Base-by-base conservation (phyloP, 2,329 filamentous ascomycete species). In the Penicillium sp. region DNA sequence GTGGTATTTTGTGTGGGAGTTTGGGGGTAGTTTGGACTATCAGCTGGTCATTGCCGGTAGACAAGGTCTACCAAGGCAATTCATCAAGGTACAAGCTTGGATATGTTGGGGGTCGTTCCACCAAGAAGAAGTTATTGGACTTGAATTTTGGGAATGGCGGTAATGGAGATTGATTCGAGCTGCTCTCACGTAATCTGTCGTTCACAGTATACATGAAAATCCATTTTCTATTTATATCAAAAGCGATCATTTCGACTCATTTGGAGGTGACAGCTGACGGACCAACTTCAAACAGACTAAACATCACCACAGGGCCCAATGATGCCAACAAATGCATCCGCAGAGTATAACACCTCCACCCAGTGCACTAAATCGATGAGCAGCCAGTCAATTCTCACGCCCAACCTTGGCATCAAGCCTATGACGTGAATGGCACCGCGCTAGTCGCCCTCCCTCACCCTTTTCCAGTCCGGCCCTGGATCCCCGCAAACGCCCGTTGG, bases 401-500 rank as follows among this genome's bases (percentile, higher is more conserved):
- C 55, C 26, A 43, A 42, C 26, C 35, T 28, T 45, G 55, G 40
- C 48, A 38, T 25, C 33, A 55, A 30, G 37, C 46, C 33, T 28
- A 64, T 69, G 67, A 68, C 66, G 66, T 66, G 49, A 59, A 30
- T 19, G 45, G 38, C 38, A 45, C 28, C 16, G n/a, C 42, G 42
- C 40, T 37, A 48, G 28, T 46, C 28, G 14, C 53, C 30, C 28
- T 35, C 53, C 28, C 28, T 28, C 28, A 26, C 42, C 53, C 40
- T 19, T 55, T 43, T 35, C 40, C 51, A 38, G 22, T 42, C 25
- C 51, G 51, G 51, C 51, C 51, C 51, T 52, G 51, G 52, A 60
- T 63, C 71, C 71, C 71, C 71, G 70, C 71, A 73, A 63, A 60
- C 58, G 63, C 69, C 67, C 61, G 61, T 71, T 68, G 56, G 45